Evolutionary conservation across 257 asterid genomes (phyloP).

Genomic region (Solanum microdontum): DNA sequence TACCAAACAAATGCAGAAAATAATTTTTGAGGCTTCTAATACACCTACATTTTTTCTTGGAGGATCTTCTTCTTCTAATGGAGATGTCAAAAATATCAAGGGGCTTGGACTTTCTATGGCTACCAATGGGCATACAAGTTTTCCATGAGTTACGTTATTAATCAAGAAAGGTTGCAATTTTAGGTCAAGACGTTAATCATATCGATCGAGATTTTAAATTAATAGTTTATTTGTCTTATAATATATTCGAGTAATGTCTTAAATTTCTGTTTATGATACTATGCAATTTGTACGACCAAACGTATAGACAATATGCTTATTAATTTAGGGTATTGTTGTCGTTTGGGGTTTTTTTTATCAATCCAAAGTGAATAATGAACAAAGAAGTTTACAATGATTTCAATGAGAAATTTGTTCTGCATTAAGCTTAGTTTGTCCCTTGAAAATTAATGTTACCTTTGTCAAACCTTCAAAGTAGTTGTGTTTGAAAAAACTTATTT

Average conservation of each 20-base stretch:
- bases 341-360: not conserved
- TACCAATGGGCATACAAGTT: slow-evolving; percentile 14
- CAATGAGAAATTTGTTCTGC: not conserved
- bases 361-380: not conserved
- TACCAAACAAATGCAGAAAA: slow-evolving; percentile 11
- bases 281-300: not conserved
- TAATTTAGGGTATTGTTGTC: not conserved
- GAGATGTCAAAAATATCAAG: not conserved
- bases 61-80: slow-evolving; percentile 1
- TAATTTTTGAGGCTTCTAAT: slow-evolving; percentile 8
- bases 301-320: not conserved
- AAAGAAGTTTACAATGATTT: not conserved
- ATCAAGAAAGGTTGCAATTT: not conserved
- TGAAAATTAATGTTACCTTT: not conserved
- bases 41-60: slow-evolving; percentile 1
- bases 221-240: not conserved
- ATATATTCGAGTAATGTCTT: not conserved
- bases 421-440: not conserved
- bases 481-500: not conserved
- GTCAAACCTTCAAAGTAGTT: not conserved
- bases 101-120: slow-evolving; percentile 27
- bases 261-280: not conserved
- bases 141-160: not conserved
- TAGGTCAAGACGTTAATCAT: not conserved
- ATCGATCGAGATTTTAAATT: not conserved